These are phyloP conservation scores for Neonectria punicea DNA, from an alignment of 2,329 filamentous ascomycete genomes.

Conservation along the genomic window DNA sequence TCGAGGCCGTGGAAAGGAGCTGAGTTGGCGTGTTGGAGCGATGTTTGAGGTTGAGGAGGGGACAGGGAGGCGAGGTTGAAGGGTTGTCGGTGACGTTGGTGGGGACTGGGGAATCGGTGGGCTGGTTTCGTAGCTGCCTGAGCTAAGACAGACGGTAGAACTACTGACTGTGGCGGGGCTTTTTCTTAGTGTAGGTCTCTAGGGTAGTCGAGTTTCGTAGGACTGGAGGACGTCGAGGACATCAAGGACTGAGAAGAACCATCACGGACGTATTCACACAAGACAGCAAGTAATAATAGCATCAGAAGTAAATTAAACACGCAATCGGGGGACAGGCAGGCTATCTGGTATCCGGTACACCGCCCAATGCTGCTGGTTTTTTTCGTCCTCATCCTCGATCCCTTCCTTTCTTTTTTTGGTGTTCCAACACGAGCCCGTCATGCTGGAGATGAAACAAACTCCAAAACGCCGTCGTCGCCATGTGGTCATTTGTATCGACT, in stretches of 20 bases:
- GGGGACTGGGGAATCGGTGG: slow-evolving; percentile 26
- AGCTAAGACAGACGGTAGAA: slow-evolving; percentile 36
- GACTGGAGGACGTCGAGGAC: not conserved
- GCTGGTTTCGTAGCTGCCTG: slow-evolving; percentile 42
- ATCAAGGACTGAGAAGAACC: not conserved
- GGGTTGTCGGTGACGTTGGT: slow-evolving; percentile 41
- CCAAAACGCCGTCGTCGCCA: slow-evolving; percentile 36
- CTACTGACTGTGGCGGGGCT: slow-evolving; percentile 2
- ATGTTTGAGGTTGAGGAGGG: slow-evolving; percentile 11
- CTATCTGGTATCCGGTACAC: slow-evolving; percentile 30
- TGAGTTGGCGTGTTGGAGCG: not conserved
- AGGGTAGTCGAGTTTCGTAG: slow-evolving; percentile 27
- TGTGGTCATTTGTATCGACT: slow-evolving; percentile 1
- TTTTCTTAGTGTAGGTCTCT: slow-evolving; percentile 3
- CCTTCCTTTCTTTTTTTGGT: slow-evolving; percentile 1
- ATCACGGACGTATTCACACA: not conserved
- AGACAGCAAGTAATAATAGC: not conserved
- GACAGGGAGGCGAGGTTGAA: slow-evolving; percentile 7
- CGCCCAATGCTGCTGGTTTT: slow-evolving; percentile 7
- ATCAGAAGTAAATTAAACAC: not conserved
- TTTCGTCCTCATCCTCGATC: slow-evolving; percentile 6
- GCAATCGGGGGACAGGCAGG: slow-evolving; percentile 13
- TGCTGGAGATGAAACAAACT: slow-evolving; percentile 27
- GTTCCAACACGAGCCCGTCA: slow-evolving; percentile 12
- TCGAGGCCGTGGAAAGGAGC: not conserved